Evolutionary conservation across 164 flowering plant species (phyloP).

Genomic region (Stephania yunnanensis): DNA sequence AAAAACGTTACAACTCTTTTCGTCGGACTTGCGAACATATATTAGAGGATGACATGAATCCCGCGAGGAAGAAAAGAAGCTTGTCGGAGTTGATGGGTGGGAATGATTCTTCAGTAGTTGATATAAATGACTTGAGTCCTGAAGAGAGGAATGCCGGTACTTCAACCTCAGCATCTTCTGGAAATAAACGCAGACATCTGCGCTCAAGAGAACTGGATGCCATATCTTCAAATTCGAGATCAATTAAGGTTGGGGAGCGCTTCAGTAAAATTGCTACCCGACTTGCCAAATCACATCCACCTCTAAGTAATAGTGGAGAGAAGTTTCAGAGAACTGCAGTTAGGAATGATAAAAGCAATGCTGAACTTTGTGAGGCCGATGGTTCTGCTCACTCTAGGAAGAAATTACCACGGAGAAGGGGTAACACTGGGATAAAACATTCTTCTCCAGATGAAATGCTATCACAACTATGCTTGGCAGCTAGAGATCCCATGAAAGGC

Average conservation of each 20-base stretch:
- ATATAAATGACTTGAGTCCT: slow-evolving; percentile 15
- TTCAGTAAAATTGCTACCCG: slow-evolving; percentile 65
- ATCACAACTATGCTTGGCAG: slow-evolving; percentile 44
- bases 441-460: slow-evolving; percentile 41
- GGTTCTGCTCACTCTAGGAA: slow-evolving; percentile 6
- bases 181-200: slow-evolving; percentile 29
- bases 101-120: not conserved
- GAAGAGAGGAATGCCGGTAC: slow-evolving; percentile 12
- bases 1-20: slow-evolving; percentile 14
- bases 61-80: slow-evolving; percentile 30
- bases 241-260: slow-evolving; percentile 65
- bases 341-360: slow-evolving; percentile 15
- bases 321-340: slow-evolving; percentile 13
- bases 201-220: slow-evolving; percentile 9
- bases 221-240: slow-evolving; percentile 20
- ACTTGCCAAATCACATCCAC: slow-evolving; percentile 38
- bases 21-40: slow-evolving; percentile 23
- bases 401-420: slow-evolving; percentile 14
- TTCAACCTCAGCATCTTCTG: slow-evolving; percentile 20
- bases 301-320: slow-evolving; percentile 19
- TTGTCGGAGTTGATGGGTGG: slow-evolving; percentile 29
- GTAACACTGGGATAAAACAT: slow-evolving; percentile 13
- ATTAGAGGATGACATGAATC: slow-evolving; percentile 13
- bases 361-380: slow-evolving; percentile 3
- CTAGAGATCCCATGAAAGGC: slow-evolving; percentile 41